These are phyloP conservation scores for Amylocystis lapponica DNA, from an alignment of 768 basidiomycete species.

Conservation along the genomic window DNA sequence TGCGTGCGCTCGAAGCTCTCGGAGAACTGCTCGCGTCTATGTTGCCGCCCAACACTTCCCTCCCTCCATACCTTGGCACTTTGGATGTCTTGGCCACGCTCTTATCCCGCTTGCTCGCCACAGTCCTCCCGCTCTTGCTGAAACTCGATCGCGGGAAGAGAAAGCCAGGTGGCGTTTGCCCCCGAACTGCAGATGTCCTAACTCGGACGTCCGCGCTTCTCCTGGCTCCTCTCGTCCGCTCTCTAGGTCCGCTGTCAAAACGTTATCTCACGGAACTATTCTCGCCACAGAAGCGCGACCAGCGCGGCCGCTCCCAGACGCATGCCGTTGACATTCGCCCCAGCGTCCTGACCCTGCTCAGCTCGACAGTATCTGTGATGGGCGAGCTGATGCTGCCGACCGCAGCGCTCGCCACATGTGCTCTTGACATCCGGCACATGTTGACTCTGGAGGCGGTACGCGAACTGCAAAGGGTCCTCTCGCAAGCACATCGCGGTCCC, in stretches of 20 bases:
- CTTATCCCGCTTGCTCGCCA: conserved; percentile 2
- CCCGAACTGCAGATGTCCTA: conserved; percentile 11
- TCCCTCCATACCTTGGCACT: background rate
- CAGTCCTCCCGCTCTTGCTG: conserved; percentile 1
- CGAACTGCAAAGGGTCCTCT: conserved; percentile 25
- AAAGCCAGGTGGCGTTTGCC: background rate
- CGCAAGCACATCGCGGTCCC: background rate
- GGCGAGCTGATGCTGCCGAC: conserved; percentile 1
- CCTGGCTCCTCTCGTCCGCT: conserved; percentile 23
- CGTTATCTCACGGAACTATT: conserved; percentile 12
- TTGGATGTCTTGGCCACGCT: conserved; percentile 3
- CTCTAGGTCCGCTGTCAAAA: conserved; percentile 24
- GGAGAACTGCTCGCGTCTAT: background rate
- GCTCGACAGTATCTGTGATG: conserved; percentile 10
- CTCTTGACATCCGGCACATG: conserved; percentile 15
- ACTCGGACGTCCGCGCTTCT: conserved; percentile 12
- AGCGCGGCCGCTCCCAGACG: background rate
- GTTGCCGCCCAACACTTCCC: background rate
- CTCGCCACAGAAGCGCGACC: conserved; percentile 1
- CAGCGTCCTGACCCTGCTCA: conserved; percentile 15
- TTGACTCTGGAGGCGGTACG: conserved; percentile 34
- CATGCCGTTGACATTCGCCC: conserved; percentile 14
- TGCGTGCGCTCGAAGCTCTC: conserved; percentile 2
- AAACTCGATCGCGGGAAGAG: background rate
- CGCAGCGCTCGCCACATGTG: conserved; percentile 2